A percentile compares a stretch with the other conserved stretches of the same genome.
Conservation (phyloP, 768 basidiomycete genomes). For the Collybia sp. region DNA sequence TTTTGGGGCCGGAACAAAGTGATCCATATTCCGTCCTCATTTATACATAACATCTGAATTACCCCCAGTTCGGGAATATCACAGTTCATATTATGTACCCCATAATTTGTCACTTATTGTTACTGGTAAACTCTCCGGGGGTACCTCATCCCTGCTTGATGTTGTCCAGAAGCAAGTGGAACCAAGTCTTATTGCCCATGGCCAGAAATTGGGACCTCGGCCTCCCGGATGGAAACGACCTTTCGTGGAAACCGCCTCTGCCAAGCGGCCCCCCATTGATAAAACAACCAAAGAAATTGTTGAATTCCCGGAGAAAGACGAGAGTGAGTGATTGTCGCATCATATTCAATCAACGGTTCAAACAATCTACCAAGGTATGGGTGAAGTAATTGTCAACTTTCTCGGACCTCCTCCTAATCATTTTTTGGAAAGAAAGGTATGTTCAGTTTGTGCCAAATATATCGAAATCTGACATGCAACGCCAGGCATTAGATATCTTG, state of each 20-base stretch:
- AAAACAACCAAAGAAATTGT: conserved; percentile 58
- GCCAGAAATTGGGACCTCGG: conserved; percentile 61
- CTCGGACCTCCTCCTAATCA: conserved; percentile 72
- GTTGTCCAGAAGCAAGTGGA: conserved; percentile 84
- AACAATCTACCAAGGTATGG: conserved; percentile 42
- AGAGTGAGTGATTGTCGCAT: conserved; percentile 42
- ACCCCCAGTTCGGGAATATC: conserved; percentile 78
- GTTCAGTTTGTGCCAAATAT: conserved; percentile 1
- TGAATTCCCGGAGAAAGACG: conserved; percentile 96
- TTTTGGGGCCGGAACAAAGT: conserved; percentile 89
- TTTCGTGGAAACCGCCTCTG: conserved; percentile 84
- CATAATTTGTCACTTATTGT: conserved; percentile 91
- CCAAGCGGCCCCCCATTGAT: conserved; percentile 46
- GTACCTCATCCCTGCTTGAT: conserved; percentile 69
- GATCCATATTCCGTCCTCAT: conserved; percentile 7
- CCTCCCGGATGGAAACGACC: conserved; percentile 91
- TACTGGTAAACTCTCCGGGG: conserved; percentile 77
- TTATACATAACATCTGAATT: conserved; percentile 2
- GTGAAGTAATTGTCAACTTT: conserved; percentile 76
- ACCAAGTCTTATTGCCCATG: conserved; percentile 72
- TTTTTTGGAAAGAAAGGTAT: conserved; percentile 69
- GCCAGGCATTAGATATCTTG: conserved; percentile 78
- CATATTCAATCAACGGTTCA: background rate
- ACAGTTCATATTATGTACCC: conserved; percentile 85
- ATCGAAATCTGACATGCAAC: conserved; percentile 1